phyloP scores from a whole-genome alignment of 306 rosid genomes.

The Prunus fruticosa region DNA sequence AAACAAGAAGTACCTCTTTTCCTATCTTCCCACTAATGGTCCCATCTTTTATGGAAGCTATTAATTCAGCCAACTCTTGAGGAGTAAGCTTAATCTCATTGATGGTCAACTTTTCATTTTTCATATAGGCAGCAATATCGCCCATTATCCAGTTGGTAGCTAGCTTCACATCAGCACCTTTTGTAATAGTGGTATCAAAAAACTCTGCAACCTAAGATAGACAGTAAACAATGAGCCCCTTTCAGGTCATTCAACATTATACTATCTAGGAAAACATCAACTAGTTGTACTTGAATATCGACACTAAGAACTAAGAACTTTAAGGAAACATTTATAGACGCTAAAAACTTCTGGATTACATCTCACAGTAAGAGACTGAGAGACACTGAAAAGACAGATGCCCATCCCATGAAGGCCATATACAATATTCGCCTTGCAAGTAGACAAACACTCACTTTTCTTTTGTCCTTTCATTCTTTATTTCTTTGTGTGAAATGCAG shows the following conservation, averaged over 20 bases:
- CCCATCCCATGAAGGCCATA: not conserved
- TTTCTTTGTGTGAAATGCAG: not conserved
- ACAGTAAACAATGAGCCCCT: constrained; percentile 21
- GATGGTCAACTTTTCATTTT: constrained; percentile 78
- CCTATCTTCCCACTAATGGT: constrained; percentile 92
- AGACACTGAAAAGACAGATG: not conserved
- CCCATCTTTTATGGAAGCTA: constrained; percentile 75
- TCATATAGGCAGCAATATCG: constrained; percentile 86
- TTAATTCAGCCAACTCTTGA: constrained; percentile 76
- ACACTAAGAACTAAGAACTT: not conserved
- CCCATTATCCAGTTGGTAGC: constrained; percentile 97
- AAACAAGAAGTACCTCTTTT: constrained; percentile 57
- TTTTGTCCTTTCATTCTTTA: not conserved
- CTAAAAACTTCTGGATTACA: not conserved
- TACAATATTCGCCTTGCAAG: not conserved
- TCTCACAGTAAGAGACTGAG: not conserved
- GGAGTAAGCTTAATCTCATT: constrained; percentile 76
- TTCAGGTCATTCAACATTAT: not conserved
- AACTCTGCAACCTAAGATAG: constrained; percentile 65
- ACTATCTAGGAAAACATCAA: not conserved
- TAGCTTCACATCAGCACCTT: constrained; percentile 80
- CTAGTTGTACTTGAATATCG: not conserved
- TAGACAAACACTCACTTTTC: not conserved
- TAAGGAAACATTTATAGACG: not conserved
- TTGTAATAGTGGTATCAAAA: constrained; percentile 78